phyloP scores from a whole-genome alignment of 805 yeast species.

The Clavispora vitiphila region DNA sequence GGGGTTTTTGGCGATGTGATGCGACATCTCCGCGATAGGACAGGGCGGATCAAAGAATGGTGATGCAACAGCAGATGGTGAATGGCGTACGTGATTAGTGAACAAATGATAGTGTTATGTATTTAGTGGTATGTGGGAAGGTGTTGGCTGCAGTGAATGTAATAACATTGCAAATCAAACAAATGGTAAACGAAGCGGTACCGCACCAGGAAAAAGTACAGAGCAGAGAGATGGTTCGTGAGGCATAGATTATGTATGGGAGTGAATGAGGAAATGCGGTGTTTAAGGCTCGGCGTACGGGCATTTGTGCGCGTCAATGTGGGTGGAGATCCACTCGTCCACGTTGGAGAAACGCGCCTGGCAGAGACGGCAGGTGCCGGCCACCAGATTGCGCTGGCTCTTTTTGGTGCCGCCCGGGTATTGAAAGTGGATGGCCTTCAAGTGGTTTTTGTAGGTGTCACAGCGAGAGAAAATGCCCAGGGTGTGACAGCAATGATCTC shows the following conservation, averaged over 20 bases:
- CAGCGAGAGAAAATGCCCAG: constrained; percentile 85
- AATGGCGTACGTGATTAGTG: too few species aligned
- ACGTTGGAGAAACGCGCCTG: constrained; percentile 60
- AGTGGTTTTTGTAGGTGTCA: constrained; percentile 88
- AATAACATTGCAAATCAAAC: too few species aligned
- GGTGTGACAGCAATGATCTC: constrained; percentile 59
- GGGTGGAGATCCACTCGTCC: constrained; percentile 74
- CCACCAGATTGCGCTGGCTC: constrained; percentile 60
- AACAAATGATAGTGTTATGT: too few species aligned
- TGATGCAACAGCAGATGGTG: too few species aligned
- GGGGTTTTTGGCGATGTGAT: too few species aligned
- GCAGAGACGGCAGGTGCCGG: constrained; percentile 78
- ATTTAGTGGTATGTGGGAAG: too few species aligned
- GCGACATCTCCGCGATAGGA: too few species aligned
- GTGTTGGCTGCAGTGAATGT: too few species aligned
- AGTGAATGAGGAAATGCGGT: neutral
- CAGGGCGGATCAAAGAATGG: too few species aligned
- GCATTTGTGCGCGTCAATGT: constrained; percentile 54
- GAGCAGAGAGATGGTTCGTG: neutral
- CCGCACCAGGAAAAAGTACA: too few species aligned
- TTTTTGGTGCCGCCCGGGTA: constrained; percentile 86
- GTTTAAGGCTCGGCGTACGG: constrained; percentile 5
- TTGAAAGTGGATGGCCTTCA: constrained; percentile 83
- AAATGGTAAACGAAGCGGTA: too few species aligned
- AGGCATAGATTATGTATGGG: neutral